Percentiles rank a stretch among this genome's conserved stretches.
These are phyloP conservation scores for Chrysopogon serrulatus DNA, from an alignment of 176 grass and related monocot genomes.

Conservation along the genomic window DNA sequence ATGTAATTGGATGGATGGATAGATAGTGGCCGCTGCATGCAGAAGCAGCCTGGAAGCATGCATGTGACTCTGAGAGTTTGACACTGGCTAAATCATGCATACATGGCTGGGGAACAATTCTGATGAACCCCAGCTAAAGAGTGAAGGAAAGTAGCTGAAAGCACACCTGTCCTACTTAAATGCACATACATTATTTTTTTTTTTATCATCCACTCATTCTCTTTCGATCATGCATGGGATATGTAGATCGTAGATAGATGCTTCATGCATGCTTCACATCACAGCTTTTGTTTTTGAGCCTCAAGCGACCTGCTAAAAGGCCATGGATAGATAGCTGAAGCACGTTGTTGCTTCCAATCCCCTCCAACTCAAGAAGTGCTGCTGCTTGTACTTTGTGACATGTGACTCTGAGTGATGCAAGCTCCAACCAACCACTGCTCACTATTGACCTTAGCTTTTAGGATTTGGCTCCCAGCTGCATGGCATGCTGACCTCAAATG, in stretches of 20 bases:
- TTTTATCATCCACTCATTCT: background rate
- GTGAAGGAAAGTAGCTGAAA: slow-evolving; percentile 57
- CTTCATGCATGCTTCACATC: slow-evolving; percentile 28
- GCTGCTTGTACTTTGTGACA: slow-evolving; percentile 41
- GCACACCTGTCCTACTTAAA: slow-evolving; percentile 53
- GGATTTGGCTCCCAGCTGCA: background rate
- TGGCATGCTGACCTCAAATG: slow-evolving; percentile 34
- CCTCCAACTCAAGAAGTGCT: slow-evolving; percentile 39
- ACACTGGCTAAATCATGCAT: slow-evolving; percentile 11
- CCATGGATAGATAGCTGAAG: slow-evolving; percentile 3
- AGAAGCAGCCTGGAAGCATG: slow-evolving; percentile 24
- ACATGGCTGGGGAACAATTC: slow-evolving; percentile 40
- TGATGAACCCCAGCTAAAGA: slow-evolving; percentile 44
- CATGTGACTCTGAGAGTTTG: slow-evolving; percentile 29
- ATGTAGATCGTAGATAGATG: background rate
- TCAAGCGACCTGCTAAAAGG: background rate
- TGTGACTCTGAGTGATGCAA: slow-evolving; percentile 33
- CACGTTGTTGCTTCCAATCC: slow-evolving; percentile 2
- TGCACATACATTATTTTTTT: slow-evolving; percentile 19
- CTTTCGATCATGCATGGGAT: background rate
- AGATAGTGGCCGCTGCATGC: slow-evolving; percentile 16
- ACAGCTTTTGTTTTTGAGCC: slow-evolving; percentile 23
- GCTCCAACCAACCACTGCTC: slow-evolving; percentile 25
- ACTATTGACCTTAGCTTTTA: background rate
- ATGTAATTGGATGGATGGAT: slow-evolving; percentile 22